These are phyloP conservation scores for Volvox africanus DNA, from an alignment of 139 green algal genomes.

Conservation along the genomic window DNA sequence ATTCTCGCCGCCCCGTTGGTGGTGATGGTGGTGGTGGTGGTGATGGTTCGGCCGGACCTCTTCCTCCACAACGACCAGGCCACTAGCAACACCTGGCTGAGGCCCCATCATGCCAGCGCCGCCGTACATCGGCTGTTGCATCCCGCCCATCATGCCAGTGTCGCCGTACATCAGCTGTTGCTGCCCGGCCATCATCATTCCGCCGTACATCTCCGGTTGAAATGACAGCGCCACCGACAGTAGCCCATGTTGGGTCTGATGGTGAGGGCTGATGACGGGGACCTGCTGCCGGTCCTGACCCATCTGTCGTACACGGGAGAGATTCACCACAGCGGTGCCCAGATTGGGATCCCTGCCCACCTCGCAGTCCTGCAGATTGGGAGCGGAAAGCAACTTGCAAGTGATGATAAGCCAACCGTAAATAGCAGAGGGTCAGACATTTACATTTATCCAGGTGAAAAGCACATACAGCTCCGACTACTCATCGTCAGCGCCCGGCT, in stretches of 20 bases:
- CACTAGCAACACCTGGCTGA: too few relatives aligned
- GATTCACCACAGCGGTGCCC: neutral
- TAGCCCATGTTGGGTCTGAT: neutral
- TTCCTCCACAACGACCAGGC: neutral
- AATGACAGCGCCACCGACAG: neutral
- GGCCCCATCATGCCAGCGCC: neutral
- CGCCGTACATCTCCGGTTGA: neutral
- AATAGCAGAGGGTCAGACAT: too few relatives aligned
- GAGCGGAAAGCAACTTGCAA: too few relatives aligned
- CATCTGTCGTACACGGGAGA: neutral
- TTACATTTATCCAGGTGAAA: too few relatives aligned
- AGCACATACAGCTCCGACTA: too few relatives aligned
- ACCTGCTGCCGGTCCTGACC: constrained; percentile 9
- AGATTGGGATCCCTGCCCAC: neutral
- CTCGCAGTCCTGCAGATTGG: neutral
- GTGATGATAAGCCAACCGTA: too few relatives aligned
- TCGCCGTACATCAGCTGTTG: neutral
- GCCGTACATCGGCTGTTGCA: neutral
- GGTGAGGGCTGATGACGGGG: neutral
- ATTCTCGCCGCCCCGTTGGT: neutral
- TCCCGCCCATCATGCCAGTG: neutral
- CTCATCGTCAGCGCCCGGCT: too few relatives aligned
- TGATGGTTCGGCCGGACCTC: too few relatives aligned
- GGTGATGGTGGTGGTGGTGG: neutral
- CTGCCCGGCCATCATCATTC: neutral